A percentile compares a stretch with the other conserved stretches of the same genome.
Evolutionary conservation across 345 rosid species (phyloP).

Genomic region (Mercurialis annua): DNA sequence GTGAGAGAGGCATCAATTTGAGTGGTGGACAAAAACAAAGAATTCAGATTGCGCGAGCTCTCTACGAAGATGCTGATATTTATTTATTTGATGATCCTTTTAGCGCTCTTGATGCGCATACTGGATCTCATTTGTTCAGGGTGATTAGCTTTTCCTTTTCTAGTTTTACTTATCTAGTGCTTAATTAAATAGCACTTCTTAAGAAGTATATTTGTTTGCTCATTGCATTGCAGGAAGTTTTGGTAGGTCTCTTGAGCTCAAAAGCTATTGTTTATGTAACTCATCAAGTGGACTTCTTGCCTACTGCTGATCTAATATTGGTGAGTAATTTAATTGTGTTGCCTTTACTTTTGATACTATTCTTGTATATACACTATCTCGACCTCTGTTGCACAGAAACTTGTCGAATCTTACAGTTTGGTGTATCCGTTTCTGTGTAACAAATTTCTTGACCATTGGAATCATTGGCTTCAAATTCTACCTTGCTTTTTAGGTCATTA

Average conservation of each 20-base stretch:
- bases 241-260: constrained; percentile 42
- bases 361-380: neutral
- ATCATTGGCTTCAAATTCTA: neutral
- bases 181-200: neutral
- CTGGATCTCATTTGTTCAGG: constrained; percentile 35
- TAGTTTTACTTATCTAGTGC: neutral
- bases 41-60: constrained; percentile 41
- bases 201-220: neutral
- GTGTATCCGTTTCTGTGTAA: too few species aligned
- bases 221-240: constrained; percentile 48
- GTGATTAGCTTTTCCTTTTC: neutral
- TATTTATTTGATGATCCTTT: constrained; percentile 47
- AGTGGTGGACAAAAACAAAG: constrained; percentile 48
- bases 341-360: neutral
- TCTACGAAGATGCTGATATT: constrained; percentile 42
- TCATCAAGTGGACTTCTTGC: constrained; percentile 60
- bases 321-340: constrained; percentile 43
- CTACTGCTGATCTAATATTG: constrained; percentile 64
- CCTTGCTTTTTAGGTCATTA: constrained; percentile 59
- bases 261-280: constrained; percentile 64
- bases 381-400: too few species aligned
- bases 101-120: constrained; percentile 46
- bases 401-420: too few species aligned
- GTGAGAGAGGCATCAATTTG: constrained; percentile 48
- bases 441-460: too few species aligned